Percentiles rank a stretch among this genome's conserved stretches.
phyloP scores from a whole-genome alignment of 176 grass and related monocot genomes.

The Phragmites australis region DNA sequence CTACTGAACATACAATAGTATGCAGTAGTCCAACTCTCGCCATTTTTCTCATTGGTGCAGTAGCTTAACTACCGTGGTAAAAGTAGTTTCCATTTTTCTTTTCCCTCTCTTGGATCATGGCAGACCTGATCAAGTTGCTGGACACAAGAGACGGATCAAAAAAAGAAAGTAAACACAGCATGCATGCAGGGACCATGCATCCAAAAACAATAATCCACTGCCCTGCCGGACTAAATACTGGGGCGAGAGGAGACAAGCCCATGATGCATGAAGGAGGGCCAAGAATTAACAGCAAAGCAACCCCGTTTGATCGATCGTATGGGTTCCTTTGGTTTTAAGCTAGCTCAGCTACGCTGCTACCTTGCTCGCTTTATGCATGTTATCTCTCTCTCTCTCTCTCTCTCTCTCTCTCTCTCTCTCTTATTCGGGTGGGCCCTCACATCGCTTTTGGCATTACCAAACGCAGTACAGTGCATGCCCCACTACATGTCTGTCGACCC shows the following conservation, averaged over 20 bases:
- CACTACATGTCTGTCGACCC: slow-evolving; percentile 8
- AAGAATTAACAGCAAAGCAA: slow-evolving; percentile 40
- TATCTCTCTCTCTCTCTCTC: no score
- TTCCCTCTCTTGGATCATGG: neutral
- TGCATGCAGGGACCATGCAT: slow-evolving; percentile 3
- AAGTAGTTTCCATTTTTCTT: neutral
- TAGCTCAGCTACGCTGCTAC: neutral
- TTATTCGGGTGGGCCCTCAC: slow-evolving; percentile 54
- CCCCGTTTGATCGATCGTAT: neutral
- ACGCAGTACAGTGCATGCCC: slow-evolving; percentile 22
- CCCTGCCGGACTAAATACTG: neutral
- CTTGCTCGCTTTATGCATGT: slow-evolving; percentile 32
- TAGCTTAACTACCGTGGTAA: neutral
- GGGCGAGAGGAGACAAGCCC: neutral
- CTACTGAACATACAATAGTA: neutral
- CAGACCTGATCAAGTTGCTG: neutral
- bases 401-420: no score
- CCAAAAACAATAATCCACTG: neutral
- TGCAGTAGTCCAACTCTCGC: neutral
- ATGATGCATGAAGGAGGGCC: slow-evolving; percentile 32
- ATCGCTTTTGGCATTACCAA: slow-evolving; percentile 57
- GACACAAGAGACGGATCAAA: slow-evolving; percentile 1
- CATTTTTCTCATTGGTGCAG: neutral
- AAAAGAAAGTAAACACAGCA: neutral
- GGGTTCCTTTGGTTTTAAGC: slow-evolving; percentile 51